Evolutionary conservation across 2,329 filamentous ascomycete genomes (phyloP).

Genomic region (Phaeoacremonium minimum): DNA sequence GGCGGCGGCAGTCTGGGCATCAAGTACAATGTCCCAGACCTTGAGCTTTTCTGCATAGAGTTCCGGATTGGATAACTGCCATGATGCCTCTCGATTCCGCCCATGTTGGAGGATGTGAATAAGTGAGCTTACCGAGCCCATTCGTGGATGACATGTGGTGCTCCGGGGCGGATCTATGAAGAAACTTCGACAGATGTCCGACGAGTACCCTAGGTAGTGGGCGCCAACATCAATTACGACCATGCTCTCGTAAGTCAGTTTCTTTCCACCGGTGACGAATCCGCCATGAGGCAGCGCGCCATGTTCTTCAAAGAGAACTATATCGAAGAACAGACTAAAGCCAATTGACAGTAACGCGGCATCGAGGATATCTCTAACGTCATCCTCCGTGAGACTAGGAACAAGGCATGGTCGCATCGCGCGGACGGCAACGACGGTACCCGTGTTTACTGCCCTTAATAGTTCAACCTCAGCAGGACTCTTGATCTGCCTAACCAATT

Average conservation of each 20-base stretch:
- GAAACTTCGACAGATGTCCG: conserved; percentile 61
- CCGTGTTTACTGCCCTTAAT: conserved; percentile 58
- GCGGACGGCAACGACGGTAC: conserved; percentile 56
- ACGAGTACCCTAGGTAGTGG: conserved; percentile 59
- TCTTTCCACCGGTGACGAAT: conserved; percentile 44
- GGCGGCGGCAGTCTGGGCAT: conserved; percentile 55
- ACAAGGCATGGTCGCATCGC: conserved; percentile 53
- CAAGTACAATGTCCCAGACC: conserved; percentile 57
- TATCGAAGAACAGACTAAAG: conserved; percentile 57
- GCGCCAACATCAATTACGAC: conserved; percentile 60
- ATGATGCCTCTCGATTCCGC: neutral
- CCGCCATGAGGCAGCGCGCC: conserved; percentile 51
- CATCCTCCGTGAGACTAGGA: conserved; percentile 50
- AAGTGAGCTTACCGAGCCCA: no score
- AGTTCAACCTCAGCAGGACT: conserved; percentile 51
- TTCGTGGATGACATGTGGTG: neutral
- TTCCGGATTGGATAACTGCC: conserved; percentile 3
- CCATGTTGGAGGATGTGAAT: neutral
- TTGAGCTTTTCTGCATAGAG: conserved; percentile 44
- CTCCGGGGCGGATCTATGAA: conserved; percentile 35
- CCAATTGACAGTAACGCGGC: conserved; percentile 48
- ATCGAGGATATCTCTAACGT: conserved; percentile 53
- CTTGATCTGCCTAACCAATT: conserved; percentile 56
- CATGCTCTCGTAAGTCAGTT: conserved; percentile 49
- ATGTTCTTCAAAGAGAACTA: conserved; percentile 57